Conservation (phyloP, 345 rosid species). For the Salix purpurea region DNA sequence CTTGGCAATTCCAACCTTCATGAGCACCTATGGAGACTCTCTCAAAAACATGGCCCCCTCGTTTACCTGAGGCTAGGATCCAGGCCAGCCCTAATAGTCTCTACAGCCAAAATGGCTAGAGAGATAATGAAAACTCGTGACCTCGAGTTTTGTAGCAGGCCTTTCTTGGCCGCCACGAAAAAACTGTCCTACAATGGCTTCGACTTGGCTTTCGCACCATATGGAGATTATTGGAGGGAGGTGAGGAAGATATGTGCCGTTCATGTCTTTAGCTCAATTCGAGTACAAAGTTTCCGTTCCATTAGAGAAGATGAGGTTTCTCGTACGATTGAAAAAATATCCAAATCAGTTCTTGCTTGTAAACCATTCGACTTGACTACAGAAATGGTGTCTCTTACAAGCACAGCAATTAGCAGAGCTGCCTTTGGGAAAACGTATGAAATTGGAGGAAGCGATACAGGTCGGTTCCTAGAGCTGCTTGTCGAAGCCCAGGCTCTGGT, state of each 20-base stretch:
- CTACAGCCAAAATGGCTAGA: conserved; percentile 40
- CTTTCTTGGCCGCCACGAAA: conserved; percentile 21
- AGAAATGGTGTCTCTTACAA: neutral
- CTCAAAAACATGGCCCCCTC: conserved; percentile 50
- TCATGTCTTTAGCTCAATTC: conserved; percentile 34
- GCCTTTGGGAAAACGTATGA: conserved; percentile 44
- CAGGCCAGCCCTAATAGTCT: conserved; percentile 32
- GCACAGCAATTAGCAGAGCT: conserved; percentile 24
- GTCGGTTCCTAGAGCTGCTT: conserved; percentile 18
- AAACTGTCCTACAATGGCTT: conserved; percentile 42
- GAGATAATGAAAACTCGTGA: conserved; percentile 42
- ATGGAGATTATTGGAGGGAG: conserved; percentile 43
- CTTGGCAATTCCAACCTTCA: conserved; percentile 29
- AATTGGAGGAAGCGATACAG: conserved; percentile 19
- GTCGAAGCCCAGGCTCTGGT: too few species aligned
- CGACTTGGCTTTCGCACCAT: conserved; percentile 48
- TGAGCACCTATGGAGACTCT: conserved; percentile 34
- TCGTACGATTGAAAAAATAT: conserved; percentile 27
- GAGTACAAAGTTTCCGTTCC: conserved; percentile 29
- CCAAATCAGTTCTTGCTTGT: neutral
- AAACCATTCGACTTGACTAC: too few species aligned
- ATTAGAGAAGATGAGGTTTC: conserved; percentile 42
- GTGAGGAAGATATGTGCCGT: neutral
- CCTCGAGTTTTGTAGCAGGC: conserved; percentile 43
- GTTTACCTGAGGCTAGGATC: conserved; percentile 40